phyloP scores from a whole-genome alignment of 2,329 filamentous ascomycete species.

The Parastagonospora nodorum region DNA sequence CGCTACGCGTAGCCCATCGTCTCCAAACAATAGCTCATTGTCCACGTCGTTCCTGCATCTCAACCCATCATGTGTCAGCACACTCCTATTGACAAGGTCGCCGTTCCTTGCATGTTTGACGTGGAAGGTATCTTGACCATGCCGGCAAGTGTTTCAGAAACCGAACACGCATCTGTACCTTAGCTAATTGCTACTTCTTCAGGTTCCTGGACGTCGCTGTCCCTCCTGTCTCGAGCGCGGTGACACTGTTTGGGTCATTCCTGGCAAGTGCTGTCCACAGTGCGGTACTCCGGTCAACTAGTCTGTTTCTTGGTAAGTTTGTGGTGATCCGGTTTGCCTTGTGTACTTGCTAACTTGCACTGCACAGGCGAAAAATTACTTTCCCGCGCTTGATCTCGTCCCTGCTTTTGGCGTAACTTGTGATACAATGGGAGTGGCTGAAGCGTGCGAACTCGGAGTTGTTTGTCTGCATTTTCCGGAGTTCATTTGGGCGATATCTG shows the following conservation, averaged over 20 bases:
- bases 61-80: conserved; percentile 32
- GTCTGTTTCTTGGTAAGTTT: conserved; percentile 5
- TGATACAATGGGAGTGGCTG: too few relatives aligned
- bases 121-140: conserved; percentile 39
- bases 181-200: conserved; percentile 1
- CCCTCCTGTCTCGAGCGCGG: conserved; percentile 47
- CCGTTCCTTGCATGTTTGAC: conserved; percentile 35
- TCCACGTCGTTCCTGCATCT: background rate
- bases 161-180: background rate
- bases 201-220: conserved; percentile 49
- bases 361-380: too few relatives aligned
- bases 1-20: background rate
- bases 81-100: conserved; percentile 27
- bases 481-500: too few relatives aligned
- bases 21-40: background rate
- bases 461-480: too few relatives aligned
- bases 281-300: conserved; percentile 49
- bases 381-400: too few relatives aligned
- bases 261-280: conserved; percentile 46
- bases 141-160: conserved; percentile 31
- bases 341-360: conserved; percentile 4
- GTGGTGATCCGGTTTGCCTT: background rate
- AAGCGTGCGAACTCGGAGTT: too few relatives aligned
- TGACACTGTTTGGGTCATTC: conserved; percentile 49
- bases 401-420: too few relatives aligned